Evolutionary conservation across 2,329 filamentous ascomycete species (phyloP).

Genomic region (Sporothrix dimorphospora): DNA sequence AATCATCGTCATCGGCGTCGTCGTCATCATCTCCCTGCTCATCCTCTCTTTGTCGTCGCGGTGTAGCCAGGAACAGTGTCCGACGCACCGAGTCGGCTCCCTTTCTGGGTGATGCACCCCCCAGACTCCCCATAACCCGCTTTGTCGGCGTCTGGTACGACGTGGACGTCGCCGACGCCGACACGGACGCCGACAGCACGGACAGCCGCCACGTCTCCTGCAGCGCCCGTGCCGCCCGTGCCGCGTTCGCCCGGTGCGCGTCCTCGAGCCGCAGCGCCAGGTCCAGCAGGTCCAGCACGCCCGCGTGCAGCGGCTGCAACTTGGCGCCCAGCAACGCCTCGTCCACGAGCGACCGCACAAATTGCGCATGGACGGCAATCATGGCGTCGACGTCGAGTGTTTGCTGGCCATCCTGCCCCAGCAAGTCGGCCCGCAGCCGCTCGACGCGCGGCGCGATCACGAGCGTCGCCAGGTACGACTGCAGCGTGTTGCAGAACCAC

Average conservation of each 20-base stretch:
- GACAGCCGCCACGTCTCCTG: slow-evolving; percentile 48
- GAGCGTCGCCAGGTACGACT: slow-evolving; percentile 74
- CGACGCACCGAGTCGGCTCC: slow-evolving; percentile 30
- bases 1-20: slow-evolving; percentile 34
- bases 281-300: slow-evolving; percentile 76
- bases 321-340: slow-evolving; percentile 71
- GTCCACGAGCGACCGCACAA: slow-evolving; percentile 64
- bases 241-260: slow-evolving; percentile 49
- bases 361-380: slow-evolving; percentile 69
- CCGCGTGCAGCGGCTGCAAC: slow-evolving; percentile 70
- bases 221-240: slow-evolving; percentile 44
- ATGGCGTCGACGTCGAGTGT: slow-evolving; percentile 80
- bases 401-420: slow-evolving; percentile 35
- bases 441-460: slow-evolving; percentile 66
- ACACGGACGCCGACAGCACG: slow-evolving; percentile 40
- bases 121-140: not conserved
- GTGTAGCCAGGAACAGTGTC: slow-evolving; percentile 23
- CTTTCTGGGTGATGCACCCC: not conserved
- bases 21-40: slow-evolving; percentile 28
- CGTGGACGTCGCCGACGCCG: slow-evolving; percentile 8
- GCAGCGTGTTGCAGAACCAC: slow-evolving; percentile 76
- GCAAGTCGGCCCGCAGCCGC: slow-evolving; percentile 61
- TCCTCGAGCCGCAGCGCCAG: slow-evolving; percentile 71
- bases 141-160: slow-evolving; percentile 29
- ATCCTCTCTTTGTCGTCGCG: not conserved